These are phyloP conservation scores for Pyrrhoderma noxium DNA, from an alignment of 1,284 basidiomycete species.

Conservation along the genomic window DNA sequence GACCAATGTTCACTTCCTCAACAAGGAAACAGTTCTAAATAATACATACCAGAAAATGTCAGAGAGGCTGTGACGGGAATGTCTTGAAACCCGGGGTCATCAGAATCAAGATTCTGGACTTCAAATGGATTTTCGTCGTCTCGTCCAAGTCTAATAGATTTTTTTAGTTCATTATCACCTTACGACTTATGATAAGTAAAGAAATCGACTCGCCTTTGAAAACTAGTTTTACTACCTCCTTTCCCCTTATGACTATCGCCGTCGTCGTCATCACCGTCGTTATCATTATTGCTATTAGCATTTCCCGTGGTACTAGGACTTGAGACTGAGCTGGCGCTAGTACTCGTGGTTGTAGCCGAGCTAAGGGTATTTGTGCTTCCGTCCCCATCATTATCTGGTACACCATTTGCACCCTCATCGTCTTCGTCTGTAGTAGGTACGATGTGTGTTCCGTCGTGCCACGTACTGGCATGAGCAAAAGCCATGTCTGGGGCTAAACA, in stretches of 20 bases:
- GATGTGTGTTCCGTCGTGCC: slow-evolving; percentile 37
- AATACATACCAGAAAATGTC: slow-evolving; percentile 40
- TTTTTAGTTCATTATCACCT: neutral
- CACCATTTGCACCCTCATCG: slow-evolving; percentile 18
- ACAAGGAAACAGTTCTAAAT: neutral
- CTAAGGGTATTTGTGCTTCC: slow-evolving; percentile 10
- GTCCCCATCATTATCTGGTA: slow-evolving; percentile 6
- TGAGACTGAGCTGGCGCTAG: neutral
- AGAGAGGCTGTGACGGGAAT: slow-evolving; percentile 35
- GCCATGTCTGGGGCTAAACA: slow-evolving; percentile 30
- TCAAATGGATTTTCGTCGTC: slow-evolving; percentile 24
- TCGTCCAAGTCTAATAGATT: slow-evolving; percentile 5
- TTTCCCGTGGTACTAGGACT: neutral
- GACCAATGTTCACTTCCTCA: neutral
- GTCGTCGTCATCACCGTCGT: slow-evolving; percentile 18
- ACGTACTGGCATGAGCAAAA: slow-evolving; percentile 31
- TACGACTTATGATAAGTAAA: neutral
- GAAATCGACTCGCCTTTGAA: slow-evolving; percentile 1
- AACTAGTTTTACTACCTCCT: slow-evolving; percentile 14
- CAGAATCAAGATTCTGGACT: slow-evolving; percentile 26
- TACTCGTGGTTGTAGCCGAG: slow-evolving; percentile 6
- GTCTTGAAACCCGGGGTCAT: slow-evolving; percentile 33
- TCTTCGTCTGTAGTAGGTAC: slow-evolving; percentile 27
- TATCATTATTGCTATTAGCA: neutral
- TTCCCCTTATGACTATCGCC: slow-evolving; percentile 21